phyloP scores from a whole-genome alignment of 192 early-diverging fungal species.

The Neocallimastix lanati region DNA sequence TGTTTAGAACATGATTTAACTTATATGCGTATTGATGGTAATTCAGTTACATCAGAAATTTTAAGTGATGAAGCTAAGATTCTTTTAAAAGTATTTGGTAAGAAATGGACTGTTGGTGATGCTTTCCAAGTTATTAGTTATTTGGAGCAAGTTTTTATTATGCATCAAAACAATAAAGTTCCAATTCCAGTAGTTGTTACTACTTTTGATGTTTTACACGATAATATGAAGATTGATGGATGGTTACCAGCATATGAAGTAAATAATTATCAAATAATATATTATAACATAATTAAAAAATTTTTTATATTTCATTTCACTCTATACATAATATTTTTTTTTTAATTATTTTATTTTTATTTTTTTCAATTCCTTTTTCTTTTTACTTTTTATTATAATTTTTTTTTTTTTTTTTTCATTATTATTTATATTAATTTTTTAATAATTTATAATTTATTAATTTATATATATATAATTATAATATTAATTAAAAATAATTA shows the following conservation, averaged over 20 bases:
- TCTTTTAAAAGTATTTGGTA: constrained; percentile 11
- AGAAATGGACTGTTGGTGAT: constrained; percentile 20
- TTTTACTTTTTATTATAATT: too few relatives aligned
- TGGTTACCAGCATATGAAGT: constrained; percentile 20
- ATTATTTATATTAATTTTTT: too few relatives aligned
- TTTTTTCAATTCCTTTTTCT: too few relatives aligned
- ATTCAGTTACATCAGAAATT: constrained; percentile 12
- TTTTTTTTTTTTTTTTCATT: too few relatives aligned
- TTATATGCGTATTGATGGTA: constrained; percentile 4
- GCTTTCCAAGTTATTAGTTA: constrained; percentile 19
- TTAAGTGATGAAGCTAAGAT: constrained; percentile 19
- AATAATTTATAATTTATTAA: too few relatives aligned
- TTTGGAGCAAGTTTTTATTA: constrained; percentile 23
- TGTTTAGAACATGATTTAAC: constrained; percentile 24
- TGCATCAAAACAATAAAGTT: constrained; percentile 20
- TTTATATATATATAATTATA: too few relatives aligned
- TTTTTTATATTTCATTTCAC: too few relatives aligned
- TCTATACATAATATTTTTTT: constrained; percentile 3
- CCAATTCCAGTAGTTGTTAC: constrained; percentile 17
- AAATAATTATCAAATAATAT: constrained; percentile 1
- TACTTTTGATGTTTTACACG: constrained; percentile 18
- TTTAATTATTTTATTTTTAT: too few relatives aligned
- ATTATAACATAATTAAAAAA: too few relatives aligned
- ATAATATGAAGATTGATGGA: constrained; percentile 12
- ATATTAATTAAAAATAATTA: too few relatives aligned